Percentiles rank a stretch among this genome's conserved stretches.
These are phyloP conservation scores for Neoscytalidium dimidiatum DNA, from an alignment of 2,329 filamentous ascomycete species.

Conservation along the genomic window DNA sequence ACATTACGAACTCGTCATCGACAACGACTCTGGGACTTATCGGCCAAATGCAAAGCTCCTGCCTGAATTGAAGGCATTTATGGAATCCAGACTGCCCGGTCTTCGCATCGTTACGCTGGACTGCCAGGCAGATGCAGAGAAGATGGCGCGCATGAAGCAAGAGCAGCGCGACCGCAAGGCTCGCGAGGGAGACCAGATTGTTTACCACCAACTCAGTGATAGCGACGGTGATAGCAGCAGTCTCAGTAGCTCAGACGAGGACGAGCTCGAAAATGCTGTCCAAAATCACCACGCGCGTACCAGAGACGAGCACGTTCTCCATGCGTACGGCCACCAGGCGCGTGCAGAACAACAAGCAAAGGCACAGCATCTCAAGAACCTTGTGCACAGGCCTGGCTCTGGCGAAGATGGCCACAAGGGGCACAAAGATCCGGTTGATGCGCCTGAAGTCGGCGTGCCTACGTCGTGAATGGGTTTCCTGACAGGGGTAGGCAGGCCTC, in stretches of 20 bases:
- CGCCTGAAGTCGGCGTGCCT: neutral
- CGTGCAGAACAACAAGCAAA: slow-evolving; percentile 16
- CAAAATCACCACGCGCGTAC: slow-evolving; percentile 14
- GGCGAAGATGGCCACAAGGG: slow-evolving; percentile 6
- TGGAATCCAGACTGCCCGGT: slow-evolving; percentile 74
- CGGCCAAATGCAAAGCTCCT: slow-evolving; percentile 78
- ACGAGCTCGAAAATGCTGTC: slow-evolving; percentile 53
- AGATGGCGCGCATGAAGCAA: slow-evolving; percentile 73
- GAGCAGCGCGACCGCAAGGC: slow-evolving; percentile 76
- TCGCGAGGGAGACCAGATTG: slow-evolving; percentile 53
- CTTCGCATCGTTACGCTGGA: slow-evolving; percentile 73
- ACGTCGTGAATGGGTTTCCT: neutral
- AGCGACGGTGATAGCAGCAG: slow-evolving; percentile 50
- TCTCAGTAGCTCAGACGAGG: slow-evolving; percentile 59
- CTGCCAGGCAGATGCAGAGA: slow-evolving; percentile 70
- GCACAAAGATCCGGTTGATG: neutral
- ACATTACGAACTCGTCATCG: slow-evolving; percentile 84
- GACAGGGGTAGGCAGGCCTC: too few species aligned
- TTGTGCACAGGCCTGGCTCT: slow-evolving; percentile 6
- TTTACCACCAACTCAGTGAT: slow-evolving; percentile 56
- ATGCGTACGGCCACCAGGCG: slow-evolving; percentile 5
- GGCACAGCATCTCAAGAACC: slow-evolving; percentile 18
- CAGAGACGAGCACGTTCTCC: slow-evolving; percentile 11
- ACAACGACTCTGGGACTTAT: slow-evolving; percentile 95
- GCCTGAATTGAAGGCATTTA: slow-evolving; percentile 68